Conservation (phyloP, 2,329 filamentous ascomycete species). For the Nothophaeocryptopus gaeumannii region DNA sequence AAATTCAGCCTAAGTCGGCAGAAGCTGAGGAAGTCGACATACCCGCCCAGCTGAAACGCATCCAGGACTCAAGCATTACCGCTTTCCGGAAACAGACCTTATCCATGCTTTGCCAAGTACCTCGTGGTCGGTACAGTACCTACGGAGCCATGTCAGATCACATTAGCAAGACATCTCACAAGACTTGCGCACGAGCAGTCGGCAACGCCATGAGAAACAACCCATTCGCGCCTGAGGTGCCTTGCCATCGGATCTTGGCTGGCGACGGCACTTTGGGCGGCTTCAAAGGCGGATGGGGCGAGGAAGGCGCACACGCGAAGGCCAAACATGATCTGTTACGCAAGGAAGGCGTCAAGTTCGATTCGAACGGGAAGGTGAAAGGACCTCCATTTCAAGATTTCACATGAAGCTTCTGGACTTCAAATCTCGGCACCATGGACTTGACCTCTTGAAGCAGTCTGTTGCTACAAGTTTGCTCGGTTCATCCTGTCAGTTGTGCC, state of each 20-base stretch:
- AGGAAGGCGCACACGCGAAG: slow-evolving; percentile 42
- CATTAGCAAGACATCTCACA: slow-evolving; percentile 33
- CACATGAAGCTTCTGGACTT: background rate
- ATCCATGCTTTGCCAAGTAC: slow-evolving; percentile 35
- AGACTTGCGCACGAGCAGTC: slow-evolving; percentile 40
- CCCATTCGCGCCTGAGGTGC: slow-evolving; percentile 43
- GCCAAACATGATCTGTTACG: slow-evolving; percentile 43
- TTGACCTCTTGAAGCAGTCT: too few species aligned
- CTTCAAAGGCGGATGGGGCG: slow-evolving; percentile 51
- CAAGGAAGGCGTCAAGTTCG: slow-evolving; percentile 46
- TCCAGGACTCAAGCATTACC: slow-evolving; percentile 48
- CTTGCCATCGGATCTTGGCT: slow-evolving; percentile 41
- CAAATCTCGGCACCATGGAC: too few species aligned
- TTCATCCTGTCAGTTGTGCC: too few species aligned
- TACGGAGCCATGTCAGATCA: slow-evolving; percentile 37
- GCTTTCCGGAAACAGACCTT: slow-evolving; percentile 45
- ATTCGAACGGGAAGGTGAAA: slow-evolving; percentile 42
- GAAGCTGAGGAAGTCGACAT: slow-evolving; percentile 17
- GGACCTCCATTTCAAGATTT: slow-evolving; percentile 40
- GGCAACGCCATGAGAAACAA: slow-evolving; percentile 43
- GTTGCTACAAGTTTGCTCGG: too few species aligned
- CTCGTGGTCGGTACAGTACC: slow-evolving; percentile 36
- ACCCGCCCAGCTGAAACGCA: slow-evolving; percentile 37
- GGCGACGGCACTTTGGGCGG: slow-evolving; percentile 45
- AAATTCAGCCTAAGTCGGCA: background rate